Evolutionary conservation across 2,329 filamentous ascomycete species (phyloP), one percentile per base, ranked within the genome.

Genomic region (Leptographium radiaticola): DNA sequence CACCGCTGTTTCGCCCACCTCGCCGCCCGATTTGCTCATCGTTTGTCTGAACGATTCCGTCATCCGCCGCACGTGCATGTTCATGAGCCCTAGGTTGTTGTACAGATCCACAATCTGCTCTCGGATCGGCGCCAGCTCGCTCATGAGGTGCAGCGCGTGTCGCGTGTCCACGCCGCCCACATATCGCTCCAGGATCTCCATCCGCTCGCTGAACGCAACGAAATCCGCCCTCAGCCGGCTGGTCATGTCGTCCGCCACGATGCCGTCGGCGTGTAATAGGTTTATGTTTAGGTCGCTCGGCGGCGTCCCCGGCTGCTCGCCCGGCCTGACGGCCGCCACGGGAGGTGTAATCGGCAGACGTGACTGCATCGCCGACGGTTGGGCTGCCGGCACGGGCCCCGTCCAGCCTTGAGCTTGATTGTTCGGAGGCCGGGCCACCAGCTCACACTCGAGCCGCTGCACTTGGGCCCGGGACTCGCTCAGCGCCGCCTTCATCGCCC

Each of bases 51-150:
- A 51, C 33, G 51, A 53, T 51, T 59, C 77, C 63, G 80, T 72
- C 33, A 80, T 69, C 76, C 76, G 80, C 54, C 75, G 75, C 46
- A 80, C 74, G 58, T 81, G 76, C 76, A 80, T 80, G 53, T 74
- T 72, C 45, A 81, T 70, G 60, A 79, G 75, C 51, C 77, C 77
- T 56, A 79, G 68, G 58, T 74, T 79, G 65, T 75, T 79, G 45
- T 74, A 70, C 44, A 80, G 68, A 62, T 83, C 80, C 5, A 75
- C 73, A n/a, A 83, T 72, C 64, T 82, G 77, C 55, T 83, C 79
- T 54, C 80, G 78, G 56, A 83, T 75, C 9, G 76, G 78, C 61
- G 80, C 72, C 6, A 79, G 75, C 63, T 83, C 77, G 59, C 81
- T 82, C 61, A 83, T 71, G 10, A 80, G 71, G 71, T 79, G 75